Base-by-base conservation (phyloP, 1,139 yeast genomes). In the Candida sp. region DNA sequence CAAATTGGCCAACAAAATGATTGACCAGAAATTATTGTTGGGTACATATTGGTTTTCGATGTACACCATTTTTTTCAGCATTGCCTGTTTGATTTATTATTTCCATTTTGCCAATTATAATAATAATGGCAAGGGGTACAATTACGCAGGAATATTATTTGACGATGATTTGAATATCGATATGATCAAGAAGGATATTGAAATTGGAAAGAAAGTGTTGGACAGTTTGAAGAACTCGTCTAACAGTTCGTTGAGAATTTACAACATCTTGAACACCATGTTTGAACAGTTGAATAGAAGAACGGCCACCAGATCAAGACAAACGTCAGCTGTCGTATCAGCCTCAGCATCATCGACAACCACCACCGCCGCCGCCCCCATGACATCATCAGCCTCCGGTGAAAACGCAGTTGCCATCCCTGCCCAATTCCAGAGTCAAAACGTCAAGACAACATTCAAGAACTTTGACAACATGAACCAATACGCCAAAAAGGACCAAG, bases 21-120 rank as follows among this genome's bases (percentile, higher is more conserved):
- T 89, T 55, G 83, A 84, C 56, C 85, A 85, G 55, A 80, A 88
- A 54, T 78, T 90, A 63, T 74, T 92, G 50, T 84, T 89, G 54
- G 97, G 97, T 1, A 90, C 97, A 2, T 92, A 92, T 66, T 91
- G 97, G 97, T 92, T 91, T 65, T 87, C 96, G 12, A 88, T 89
- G 68, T 92, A 92, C 66, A 90, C 97, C 0, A 88, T 92, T n/a
- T 92, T 92, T 66, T 92, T 90, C 65, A 86, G 96, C 3, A 92
- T 92, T 50, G 96, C 97, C 0, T 90, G 96, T 60, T 75, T 92
- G 60, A 85, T 90, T 7, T 92, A 88, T 63, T 92, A 90, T 64
- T 89, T 86, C 53, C 97, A 90, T 67, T 96, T 89, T 66, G 81
- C 81, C 4, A 75, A 76, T 58, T 73, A 74, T 58, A 52, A 50